Percentiles rank a stretch among this genome's conserved stretches.
Conservation (phyloP, 2,329 filamentous ascomycete genomes). For the Coleophoma crateriformis region DNA sequence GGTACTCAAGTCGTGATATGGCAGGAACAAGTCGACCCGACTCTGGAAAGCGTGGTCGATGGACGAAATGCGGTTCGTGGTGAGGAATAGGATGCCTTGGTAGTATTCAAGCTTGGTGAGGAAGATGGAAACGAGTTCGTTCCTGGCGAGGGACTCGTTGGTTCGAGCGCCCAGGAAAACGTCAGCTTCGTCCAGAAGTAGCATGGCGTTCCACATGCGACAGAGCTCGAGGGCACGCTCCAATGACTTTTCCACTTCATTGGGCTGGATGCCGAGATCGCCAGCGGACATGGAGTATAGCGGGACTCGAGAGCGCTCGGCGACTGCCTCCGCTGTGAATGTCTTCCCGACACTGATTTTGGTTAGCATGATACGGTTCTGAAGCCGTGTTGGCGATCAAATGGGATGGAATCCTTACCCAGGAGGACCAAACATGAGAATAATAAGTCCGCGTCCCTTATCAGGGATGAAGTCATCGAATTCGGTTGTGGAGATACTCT, state of each 20-base stretch:
- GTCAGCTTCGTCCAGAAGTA: constrained; percentile 29
- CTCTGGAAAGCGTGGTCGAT: constrained; percentile 28
- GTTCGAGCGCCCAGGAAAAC: constrained; percentile 25
- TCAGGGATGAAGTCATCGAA: constrained; percentile 1
- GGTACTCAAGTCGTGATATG: constrained; percentile 16
- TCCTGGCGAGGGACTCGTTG: constrained; percentile 18
- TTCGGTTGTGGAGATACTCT: constrained; percentile 16
- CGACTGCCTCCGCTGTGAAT: constrained; percentile 41
- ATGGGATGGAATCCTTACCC: too few relatives aligned
- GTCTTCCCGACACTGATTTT: constrained; percentile 37
- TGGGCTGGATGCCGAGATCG: constrained; percentile 16
- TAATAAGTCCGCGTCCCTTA: constrained; percentile 32
- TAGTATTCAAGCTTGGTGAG: constrained; percentile 31
- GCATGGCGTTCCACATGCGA: constrained; percentile 27
- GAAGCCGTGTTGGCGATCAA: too few relatives aligned
- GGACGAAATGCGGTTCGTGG: constrained; percentile 20
- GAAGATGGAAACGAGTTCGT: constrained; percentile 25
- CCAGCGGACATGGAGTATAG: constrained; percentile 26
- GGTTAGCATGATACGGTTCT: too few relatives aligned
- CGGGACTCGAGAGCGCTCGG: constrained; percentile 38
- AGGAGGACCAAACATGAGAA: constrained; percentile 29
- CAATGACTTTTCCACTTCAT: neutral
- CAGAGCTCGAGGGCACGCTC: constrained; percentile 8
- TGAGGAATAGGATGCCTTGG: constrained; percentile 31
- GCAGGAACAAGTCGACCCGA: constrained; percentile 24